phyloP scores from a whole-genome alignment of 345 rosid species.

The Linum lewisii region DNA sequence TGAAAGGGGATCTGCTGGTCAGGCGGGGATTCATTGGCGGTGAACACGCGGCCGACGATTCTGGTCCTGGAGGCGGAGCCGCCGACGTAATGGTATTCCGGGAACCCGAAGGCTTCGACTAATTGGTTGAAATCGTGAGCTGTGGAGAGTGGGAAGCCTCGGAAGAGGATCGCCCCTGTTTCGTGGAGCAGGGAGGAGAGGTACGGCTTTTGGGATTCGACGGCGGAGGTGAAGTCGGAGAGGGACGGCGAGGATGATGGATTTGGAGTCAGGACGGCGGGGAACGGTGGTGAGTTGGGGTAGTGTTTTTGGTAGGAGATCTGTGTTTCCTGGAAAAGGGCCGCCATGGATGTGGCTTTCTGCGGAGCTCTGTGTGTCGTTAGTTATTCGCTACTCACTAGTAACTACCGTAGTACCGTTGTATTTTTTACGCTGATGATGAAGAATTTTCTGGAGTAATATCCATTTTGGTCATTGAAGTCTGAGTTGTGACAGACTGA shows the following conservation, averaged over 20 bases:
- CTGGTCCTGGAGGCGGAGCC: constrained; percentile 79
- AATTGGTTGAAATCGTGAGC: constrained; percentile 77
- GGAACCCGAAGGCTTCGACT: constrained; percentile 79
- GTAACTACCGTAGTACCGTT: no score
- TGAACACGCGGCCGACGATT: constrained; percentile 81
- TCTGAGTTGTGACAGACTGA: no score
- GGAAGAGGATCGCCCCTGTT: constrained; percentile 61
- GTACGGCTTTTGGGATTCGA: constrained; percentile 36
- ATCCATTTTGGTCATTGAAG: no score
- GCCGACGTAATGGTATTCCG: constrained; percentile 82
- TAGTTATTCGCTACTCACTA: no score
- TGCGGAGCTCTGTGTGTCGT: no score
- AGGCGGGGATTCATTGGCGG: constrained; percentile 92
- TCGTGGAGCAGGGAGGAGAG: constrained; percentile 50
- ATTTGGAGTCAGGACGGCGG: constrained; percentile 41
- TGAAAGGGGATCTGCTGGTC: constrained; percentile 85
- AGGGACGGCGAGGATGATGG: constrained; percentile 24
- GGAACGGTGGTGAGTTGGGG: constrained; percentile 37
- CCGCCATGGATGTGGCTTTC: constrained; percentile 23
- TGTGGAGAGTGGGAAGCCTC: constrained; percentile 49
- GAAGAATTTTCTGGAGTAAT: no score
- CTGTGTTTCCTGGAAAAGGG: constrained; percentile 26
- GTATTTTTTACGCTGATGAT: no score
- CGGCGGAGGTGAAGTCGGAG: constrained; percentile 18
- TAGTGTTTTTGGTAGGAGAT: constrained; percentile 44